Evolutionary conservation across 129 eudicot genomes (phyloP), one percentile per base, ranked within the genome.

Genomic region (Ambrosia trifida): DNA sequence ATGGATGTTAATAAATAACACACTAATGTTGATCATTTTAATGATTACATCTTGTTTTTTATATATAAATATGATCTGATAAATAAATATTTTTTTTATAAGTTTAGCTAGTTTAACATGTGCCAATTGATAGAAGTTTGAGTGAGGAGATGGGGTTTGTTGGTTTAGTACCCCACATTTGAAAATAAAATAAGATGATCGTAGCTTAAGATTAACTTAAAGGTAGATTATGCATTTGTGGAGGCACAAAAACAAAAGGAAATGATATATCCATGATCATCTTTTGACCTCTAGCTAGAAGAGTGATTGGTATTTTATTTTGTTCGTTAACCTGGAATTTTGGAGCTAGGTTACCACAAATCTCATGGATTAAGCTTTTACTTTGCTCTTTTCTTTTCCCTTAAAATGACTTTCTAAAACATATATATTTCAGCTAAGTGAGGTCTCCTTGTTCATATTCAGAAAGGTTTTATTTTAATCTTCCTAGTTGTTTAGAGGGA

Each of bases 131-230:
- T n/a, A 14, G 43, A 67, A 28, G 54, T 67, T 47, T 67, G 43
- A 69, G 68, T 18, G 41, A 43, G 44, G 54, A 40, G 63, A 56
- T 53, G 49, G 80, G 46, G 52, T 45, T 57, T 7, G 67, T 56
- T 76, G 66, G 40, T 13, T 28, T 38, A 73, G 51, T 69, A 14
- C 47, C 70, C 69, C 45, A 58, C 28, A 72, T 49, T 31, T 56
- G 40, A 11, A 53, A 46, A 60, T 40, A 40, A 74, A 59, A 59
- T 17, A 6, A 54, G 71, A 69, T 69, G 59, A 72, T 66, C 60
- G 72, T 78, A 66, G 79, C 86, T 81, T 84, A 66, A 81, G 77
- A 74, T 76, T 44, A 81, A 78, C 76, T 73, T 84, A 81, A 74
- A 81, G 83, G 47, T 41, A 68, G 62, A 41, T 60, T 69, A 33